Evolutionary conservation across 495 filamentous ascomycete species (phyloP).

Genomic region (Durotheca rogersii): DNA sequence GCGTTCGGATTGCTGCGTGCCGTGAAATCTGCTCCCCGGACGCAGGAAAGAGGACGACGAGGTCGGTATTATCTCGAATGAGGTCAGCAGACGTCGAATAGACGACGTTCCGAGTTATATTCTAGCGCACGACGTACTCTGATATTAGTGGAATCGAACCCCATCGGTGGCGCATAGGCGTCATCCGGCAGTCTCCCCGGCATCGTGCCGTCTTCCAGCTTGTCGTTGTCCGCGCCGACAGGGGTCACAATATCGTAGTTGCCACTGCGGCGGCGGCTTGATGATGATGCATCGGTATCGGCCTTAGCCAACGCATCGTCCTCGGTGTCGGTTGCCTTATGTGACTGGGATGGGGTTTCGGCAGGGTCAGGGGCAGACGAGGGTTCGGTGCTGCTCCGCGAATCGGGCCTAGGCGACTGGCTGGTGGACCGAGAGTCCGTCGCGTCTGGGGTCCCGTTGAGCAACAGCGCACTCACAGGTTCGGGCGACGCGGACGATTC

Average conservation of each 20-base stretch:
- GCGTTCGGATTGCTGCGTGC: constrained; percentile 87
- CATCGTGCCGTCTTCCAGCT: constrained; percentile 24
- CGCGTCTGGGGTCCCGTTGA: constrained; percentile 3
- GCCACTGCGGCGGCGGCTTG: constrained; percentile 13
- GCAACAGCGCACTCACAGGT: constrained; percentile 18
- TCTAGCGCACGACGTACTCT: constrained; percentile 51
- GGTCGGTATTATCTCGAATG: constrained; percentile 56
- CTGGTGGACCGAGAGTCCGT: constrained; percentile 36
- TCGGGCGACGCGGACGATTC: constrained; percentile 27
- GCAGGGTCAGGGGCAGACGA: constrained; percentile 22
- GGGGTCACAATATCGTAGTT: constrained; percentile 22
- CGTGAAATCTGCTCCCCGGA: constrained; percentile 82
- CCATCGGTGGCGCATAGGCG: constrained; percentile 48
- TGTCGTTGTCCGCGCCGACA: constrained; percentile 27
- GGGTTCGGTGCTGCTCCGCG: constrained; percentile 28
- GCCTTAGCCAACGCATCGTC: constrained; percentile 29
- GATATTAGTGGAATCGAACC: constrained; percentile 66
- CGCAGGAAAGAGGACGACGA: constrained; percentile 80
- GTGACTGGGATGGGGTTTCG: constrained; percentile 30
- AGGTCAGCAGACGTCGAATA: constrained; percentile 24
- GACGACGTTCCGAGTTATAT: no score
- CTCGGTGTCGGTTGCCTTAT: constrained; percentile 42
- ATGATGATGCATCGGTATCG: constrained; percentile 4
- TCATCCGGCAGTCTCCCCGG: constrained; percentile 25
- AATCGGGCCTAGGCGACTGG: constrained; percentile 41